Evolutionary conservation across 2,329 filamentous ascomycete species (phyloP).

Genomic region (Lojkania enalia): DNA sequence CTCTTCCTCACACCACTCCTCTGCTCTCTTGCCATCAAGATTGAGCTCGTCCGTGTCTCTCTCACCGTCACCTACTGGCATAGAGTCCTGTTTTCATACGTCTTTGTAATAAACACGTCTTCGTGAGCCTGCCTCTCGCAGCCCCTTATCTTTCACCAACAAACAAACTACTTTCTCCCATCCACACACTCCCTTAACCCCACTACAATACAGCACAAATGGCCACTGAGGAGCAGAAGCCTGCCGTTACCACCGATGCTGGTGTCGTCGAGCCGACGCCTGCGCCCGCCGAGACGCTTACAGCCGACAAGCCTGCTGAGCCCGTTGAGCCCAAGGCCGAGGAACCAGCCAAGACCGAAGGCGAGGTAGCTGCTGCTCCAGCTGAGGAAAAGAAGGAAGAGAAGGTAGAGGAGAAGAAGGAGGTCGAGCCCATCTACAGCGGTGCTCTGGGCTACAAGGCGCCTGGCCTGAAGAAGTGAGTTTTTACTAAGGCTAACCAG

Average conservation of each 20-base stretch:
- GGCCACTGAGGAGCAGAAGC: constrained; percentile 75
- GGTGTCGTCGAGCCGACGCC: constrained; percentile 43
- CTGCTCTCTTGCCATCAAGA: constrained; percentile 26
- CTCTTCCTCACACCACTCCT: constrained; percentile 37
- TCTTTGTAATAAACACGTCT: constrained; percentile 39
- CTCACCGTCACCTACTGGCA: constrained; percentile 34
- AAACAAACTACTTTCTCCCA: constrained; percentile 9
- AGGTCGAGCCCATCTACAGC: constrained; percentile 72
- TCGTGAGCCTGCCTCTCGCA: too few species aligned
- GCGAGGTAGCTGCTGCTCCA: constrained; percentile 28
- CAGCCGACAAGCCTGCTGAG: constrained; percentile 46
- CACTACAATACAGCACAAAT: constrained; percentile 54
- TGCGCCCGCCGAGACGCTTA: constrained; percentile 36
- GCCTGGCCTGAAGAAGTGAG: constrained; percentile 87
- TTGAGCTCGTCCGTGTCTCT: constrained; percentile 33
- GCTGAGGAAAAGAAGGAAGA: constrained; percentile 47
- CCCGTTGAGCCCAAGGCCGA: constrained; percentile 45
- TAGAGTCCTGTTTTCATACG: constrained; percentile 35
- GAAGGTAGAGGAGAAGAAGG: constrained; percentile 53
- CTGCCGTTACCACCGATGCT: constrained; percentile 54
- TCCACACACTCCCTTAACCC: constrained; percentile 11
- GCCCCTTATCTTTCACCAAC: constrained; percentile 22
- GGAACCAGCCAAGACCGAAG: constrained; percentile 42
- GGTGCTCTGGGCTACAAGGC: constrained; percentile 89
- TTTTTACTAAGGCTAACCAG: constrained; percentile 12